Conservation (phyloP, 2,329 filamentous ascomycete species). For the Chlorencoelia australis region DNA sequence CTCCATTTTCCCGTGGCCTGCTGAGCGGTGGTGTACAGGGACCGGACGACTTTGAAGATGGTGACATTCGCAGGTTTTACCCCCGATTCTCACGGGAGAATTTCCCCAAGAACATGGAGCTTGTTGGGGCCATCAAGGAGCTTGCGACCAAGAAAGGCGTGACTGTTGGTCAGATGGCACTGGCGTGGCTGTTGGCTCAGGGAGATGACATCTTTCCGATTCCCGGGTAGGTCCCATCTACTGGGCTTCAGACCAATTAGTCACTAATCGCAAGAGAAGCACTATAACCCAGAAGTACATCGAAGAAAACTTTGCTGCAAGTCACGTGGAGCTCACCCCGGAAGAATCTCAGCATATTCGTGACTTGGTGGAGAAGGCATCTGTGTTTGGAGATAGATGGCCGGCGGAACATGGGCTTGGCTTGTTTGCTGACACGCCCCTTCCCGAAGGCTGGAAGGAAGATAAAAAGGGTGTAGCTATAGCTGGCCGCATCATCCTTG, state of each 20-base stretch:
- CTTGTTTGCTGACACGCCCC: constrained; percentile 16
- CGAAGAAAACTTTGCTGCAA: constrained; percentile 24
- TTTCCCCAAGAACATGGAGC: constrained; percentile 38
- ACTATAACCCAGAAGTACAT: too few species aligned
- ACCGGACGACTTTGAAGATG: constrained; percentile 36
- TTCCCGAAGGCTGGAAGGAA: too few species aligned
- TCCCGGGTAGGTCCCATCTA: constrained; percentile 39
- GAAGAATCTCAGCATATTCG: constrained; percentile 15
- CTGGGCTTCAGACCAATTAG: too few species aligned
- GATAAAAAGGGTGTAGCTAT: too few species aligned
- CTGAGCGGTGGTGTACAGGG: constrained; percentile 40
- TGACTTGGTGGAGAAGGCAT: constrained; percentile 33
- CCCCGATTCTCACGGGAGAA: constrained; percentile 41
- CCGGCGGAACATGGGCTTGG: constrained; percentile 28
- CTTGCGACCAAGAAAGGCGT: constrained; percentile 39
- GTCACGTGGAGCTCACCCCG: constrained; percentile 10
- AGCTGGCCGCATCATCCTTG: too few species aligned
- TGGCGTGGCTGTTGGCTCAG: constrained; percentile 43
- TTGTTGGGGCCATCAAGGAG: constrained; percentile 34
- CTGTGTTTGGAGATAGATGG: constrained; percentile 40
- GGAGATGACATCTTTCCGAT: constrained; percentile 43
- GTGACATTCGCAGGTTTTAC: constrained; percentile 36
- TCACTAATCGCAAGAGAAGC: too few species aligned
- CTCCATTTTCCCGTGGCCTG: constrained; percentile 39
- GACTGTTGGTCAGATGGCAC: constrained; percentile 40